Base-by-base conservation (phyloP, 2,329 filamentous ascomycete species). In the Talaromyces marneffei region DNA sequence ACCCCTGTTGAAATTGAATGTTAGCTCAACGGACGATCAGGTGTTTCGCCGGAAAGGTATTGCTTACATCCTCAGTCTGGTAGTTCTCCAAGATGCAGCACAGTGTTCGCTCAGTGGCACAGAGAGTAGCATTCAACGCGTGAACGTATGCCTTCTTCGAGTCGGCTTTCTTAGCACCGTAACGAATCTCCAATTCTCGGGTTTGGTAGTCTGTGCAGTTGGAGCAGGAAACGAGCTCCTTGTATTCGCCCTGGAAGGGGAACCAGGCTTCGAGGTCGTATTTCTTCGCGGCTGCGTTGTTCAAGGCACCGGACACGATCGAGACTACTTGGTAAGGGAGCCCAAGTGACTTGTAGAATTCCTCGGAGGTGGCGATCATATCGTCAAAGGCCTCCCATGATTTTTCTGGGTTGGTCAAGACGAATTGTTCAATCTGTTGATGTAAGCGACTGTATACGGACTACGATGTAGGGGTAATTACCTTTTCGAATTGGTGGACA, bases 151-250 rank as follows among this genome's bases (percentile, higher is more conserved):
- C 88, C 85, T 97, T 99, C 76, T 88, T 88, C 62, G 84, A 82
- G 66, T 92, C 91, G 29, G 87, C 87, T 73, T 88, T 90, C 83
- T 97, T 97, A 64, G 86, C 83, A 53, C 94, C 93, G 70, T 88
- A 96, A 62, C 94, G 86, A 69, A 99, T 96, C 76, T 97, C 93
- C 12, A 99, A 83, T 68, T 92, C 92, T 61, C 94, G 85, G 25
- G 91, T 92, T 81, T 99, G 94, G 81, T 97, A 97, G 75, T 97
- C 93, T 48, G 91, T 96, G 81, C 94, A 99, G 80, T 99, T 99
- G 64, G 91, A 96, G 83, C 92, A 96, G 20, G 91, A 96, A 56
- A 97, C 94, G 29, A 99, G 85, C 79, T 97, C 94, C 80, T 97
- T 97, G 84, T 97, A 99, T 78, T 97, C 94, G 69, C 89, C 89